Evolutionary conservation across 2,329 filamentous ascomycete genomes (phyloP), one percentile per base, ranked within the genome.

Genomic region (Penicillium sp.): DNA sequence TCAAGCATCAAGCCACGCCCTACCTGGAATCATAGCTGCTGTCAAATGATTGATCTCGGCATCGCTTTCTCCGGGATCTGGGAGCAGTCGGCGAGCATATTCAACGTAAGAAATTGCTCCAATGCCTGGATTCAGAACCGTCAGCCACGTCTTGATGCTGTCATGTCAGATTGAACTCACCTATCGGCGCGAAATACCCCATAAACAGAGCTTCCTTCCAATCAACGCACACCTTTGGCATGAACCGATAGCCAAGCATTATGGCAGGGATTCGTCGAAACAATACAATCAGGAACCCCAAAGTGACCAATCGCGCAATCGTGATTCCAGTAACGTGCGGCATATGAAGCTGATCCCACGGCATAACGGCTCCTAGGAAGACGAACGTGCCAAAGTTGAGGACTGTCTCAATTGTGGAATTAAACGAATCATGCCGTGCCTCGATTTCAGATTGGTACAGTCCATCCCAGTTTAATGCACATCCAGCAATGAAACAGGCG

Each of bases 311-410:
- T 2, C 83, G 78, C 2, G 75, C 71, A 41, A 79, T 66, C 0
- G 82, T 86, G 33, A 87, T 77, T 0, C 84, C 85, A 0, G 82
- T 84, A 0, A 76, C 71, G 2, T 82, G 74, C 0, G 83, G 82
- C 49, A 81, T 75, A 52, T 84, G 75, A 68, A 87, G 85, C 44
- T 84, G 73, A 2, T 67, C 58, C 84, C 84, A 87, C 0, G 84
- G 85, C 54, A 87, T 77, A 49, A 82, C 77, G 5, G 78, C 77
- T 1, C 85, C 85, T 44, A 87, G 77, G 60, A 84, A 87, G 75
- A 86, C 83, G 70, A 87, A 87, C 19, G 82, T 83, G 7, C 80
- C 83, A 63, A 86, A 85, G 67, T 87, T 87, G 51, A 87, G 76
- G 0, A 87, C 68, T 0, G 85, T 81, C 53, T 87, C 84, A 13